Percentiles rank a stretch among this genome's conserved stretches.
These are phyloP conservation scores for Saccharomyces mikatae DNA, from an alignment of 805 yeast genomes.

Conservation along the genomic window DNA sequence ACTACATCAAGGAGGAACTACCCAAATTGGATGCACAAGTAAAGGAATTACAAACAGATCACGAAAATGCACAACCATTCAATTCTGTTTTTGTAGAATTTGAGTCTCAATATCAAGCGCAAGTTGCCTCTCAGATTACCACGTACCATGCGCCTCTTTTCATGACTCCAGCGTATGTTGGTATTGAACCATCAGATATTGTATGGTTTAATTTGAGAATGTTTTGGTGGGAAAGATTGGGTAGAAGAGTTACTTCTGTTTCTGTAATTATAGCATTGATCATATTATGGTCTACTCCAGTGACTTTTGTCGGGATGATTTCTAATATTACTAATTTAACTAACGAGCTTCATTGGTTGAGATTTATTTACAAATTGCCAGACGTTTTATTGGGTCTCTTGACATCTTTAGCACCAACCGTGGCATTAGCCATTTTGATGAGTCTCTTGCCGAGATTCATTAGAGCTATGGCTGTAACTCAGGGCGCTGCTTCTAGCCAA, in stretches of 20 bases:
- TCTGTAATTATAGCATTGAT: constrained; percentile 49
- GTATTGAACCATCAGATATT: constrained; percentile 55
- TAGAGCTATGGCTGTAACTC: constrained; percentile 50
- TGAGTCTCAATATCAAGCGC: constrained; percentile 68
- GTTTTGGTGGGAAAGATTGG: constrained; percentile 71
- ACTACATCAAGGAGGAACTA: constrained; percentile 47
- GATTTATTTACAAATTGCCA: constrained; percentile 52
- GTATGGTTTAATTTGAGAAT: constrained; percentile 68
- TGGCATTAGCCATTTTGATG: constrained; percentile 59
- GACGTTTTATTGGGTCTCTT: constrained; percentile 47
- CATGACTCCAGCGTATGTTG: constrained; percentile 52
- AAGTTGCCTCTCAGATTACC: constrained; percentile 56
- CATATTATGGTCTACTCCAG: constrained; percentile 69
- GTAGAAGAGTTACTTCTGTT: constrained; percentile 44
- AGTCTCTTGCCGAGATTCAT: constrained; percentile 57
- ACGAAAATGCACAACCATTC: constrained; percentile 47
- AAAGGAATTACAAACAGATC: constrained; percentile 43
- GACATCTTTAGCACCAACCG: constrained; percentile 62
- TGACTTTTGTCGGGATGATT: constrained; percentile 67
- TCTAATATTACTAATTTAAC: constrained; percentile 61
- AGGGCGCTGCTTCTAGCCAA: constrained; percentile 53
- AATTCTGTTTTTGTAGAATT: constrained; percentile 76
- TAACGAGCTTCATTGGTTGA: constrained; percentile 45
- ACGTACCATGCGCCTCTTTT: constrained; percentile 60
- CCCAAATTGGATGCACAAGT: constrained; percentile 53